Conservation (phyloP, 2,329 filamentous ascomycete species). For the Aspergillus uvarum region DNA sequence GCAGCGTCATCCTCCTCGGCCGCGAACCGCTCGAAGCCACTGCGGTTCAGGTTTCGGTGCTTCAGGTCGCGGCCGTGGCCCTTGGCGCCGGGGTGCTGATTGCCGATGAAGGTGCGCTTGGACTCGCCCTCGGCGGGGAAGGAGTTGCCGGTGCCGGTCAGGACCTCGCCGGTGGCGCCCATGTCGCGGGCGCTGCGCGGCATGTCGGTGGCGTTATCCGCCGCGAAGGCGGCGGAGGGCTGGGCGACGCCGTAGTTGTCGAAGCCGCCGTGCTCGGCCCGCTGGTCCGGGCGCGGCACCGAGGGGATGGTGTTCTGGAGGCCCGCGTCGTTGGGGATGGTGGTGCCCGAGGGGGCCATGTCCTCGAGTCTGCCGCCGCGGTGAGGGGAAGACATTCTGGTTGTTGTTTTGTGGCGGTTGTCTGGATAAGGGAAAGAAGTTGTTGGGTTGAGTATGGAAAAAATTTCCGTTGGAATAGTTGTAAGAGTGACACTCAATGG, state of each 20-base stretch:
- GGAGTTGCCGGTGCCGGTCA: constrained; percentile 43
- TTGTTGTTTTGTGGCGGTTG: not conserved
- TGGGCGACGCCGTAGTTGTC: constrained; percentile 39
- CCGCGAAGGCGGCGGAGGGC: constrained; percentile 42
- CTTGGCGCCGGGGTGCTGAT: constrained; percentile 38
- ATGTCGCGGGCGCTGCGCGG: constrained; percentile 40
- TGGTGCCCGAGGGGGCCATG: constrained; percentile 41
- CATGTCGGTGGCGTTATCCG: constrained; percentile 51
- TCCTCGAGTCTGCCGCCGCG: constrained; percentile 41
- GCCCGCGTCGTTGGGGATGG: constrained; percentile 49
- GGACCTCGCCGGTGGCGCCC: constrained; percentile 37
- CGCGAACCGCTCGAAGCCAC: constrained; percentile 39
- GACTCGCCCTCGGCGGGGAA: constrained; percentile 40
- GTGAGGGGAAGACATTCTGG: constrained; percentile 24
- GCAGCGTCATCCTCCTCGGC: constrained; percentile 37
- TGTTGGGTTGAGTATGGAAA: not conserved
- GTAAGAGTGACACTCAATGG: not conserved
- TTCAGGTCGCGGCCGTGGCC: constrained; percentile 41
- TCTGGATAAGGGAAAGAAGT: not conserved
- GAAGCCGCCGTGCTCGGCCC: constrained; percentile 31
- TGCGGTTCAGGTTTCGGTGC: constrained; percentile 39
- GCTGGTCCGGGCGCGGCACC: constrained; percentile 50
- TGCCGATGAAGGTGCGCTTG: constrained; percentile 31
- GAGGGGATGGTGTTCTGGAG: constrained; percentile 48
- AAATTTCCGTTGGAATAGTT: too few species aligned